These are phyloP conservation scores for Biscogniauxia sp. DNA, from an alignment of 2,329 filamentous ascomycete genomes.

Conservation along the genomic window DNA sequence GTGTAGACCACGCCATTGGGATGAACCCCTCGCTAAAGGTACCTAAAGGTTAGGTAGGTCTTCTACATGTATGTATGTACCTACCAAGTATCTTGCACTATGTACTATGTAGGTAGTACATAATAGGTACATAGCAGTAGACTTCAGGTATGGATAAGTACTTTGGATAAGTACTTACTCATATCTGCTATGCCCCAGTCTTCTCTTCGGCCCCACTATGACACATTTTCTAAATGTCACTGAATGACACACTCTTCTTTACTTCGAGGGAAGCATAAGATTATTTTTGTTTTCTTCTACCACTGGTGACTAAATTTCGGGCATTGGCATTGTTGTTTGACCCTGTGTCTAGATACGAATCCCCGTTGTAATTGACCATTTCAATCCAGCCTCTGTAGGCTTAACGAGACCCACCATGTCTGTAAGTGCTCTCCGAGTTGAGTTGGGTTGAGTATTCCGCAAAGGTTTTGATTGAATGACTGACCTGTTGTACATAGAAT, in stretches of 20 bases:
- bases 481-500: constrained; percentile 35
- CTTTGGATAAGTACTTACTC: no score
- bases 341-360: neutral
- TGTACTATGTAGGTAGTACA: no score
- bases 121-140: neutral
- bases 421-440: constrained; percentile 19
- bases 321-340: neutral
- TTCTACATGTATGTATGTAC: no score
- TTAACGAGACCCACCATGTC: constrained; percentile 22
- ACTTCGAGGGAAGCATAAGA: neutral
- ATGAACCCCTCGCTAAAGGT: neutral
- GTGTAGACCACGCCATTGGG: neutral
- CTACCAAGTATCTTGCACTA: neutral
- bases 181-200: neutral
- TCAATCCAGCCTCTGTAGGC: neutral
- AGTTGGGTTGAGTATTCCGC: neutral
- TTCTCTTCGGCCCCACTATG: neutral
- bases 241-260: neutral
- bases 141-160: neutral
- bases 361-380: neutral
- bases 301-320: neutral
- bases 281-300: neutral
- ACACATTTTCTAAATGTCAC: neutral
- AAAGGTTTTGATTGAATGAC: constrained; percentile 7
- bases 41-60: no score